phyloP scores from a whole-genome alignment of 2,329 filamentous ascomycete genomes.

The Trichoderma harzianum region DNA sequence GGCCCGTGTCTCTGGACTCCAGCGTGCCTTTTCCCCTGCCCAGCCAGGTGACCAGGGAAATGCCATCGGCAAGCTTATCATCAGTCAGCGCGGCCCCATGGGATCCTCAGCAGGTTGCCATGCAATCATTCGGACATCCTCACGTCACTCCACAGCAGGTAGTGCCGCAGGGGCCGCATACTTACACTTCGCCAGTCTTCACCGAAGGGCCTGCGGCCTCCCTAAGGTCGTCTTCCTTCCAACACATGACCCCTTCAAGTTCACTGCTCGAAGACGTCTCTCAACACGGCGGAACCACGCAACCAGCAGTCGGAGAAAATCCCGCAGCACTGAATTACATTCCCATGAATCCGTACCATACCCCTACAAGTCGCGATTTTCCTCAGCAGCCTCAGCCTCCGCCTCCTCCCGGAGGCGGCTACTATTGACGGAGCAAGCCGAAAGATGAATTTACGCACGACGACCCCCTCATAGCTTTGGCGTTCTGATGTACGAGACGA shows the following conservation, averaged over 20 bases:
- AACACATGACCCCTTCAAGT: background rate
- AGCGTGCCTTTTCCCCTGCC: constrained; percentile 28
- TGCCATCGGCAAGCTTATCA: constrained; percentile 33
- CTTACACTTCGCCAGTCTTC: constrained; percentile 13
- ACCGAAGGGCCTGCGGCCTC: constrained; percentile 7
- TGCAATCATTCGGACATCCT: constrained; percentile 29
- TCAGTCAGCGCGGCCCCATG: constrained; percentile 33
- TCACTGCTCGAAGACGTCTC: constrained; percentile 13
- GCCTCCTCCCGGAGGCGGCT: background rate
- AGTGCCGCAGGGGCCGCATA: background rate
- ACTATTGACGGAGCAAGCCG: constrained; percentile 8
- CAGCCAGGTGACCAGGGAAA: constrained; percentile 33
- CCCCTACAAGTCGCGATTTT: constrained; percentile 11
- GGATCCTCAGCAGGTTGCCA: constrained; percentile 30
- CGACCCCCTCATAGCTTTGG: background rate
- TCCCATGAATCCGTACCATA: constrained; percentile 16
- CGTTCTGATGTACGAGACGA: background rate
- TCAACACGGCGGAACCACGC: constrained; percentile 8
- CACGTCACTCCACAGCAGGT: background rate
- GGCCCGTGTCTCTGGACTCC: constrained; percentile 30
- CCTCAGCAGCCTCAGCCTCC: background rate
- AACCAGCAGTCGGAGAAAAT: constrained; percentile 3
- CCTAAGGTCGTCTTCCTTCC: background rate
- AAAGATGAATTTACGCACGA: background rate
- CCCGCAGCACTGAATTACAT: constrained; percentile 13